These are phyloP conservation scores for Mycena alexandri DNA, from an alignment of 768 basidiomycete species.

Conservation along the genomic window DNA sequence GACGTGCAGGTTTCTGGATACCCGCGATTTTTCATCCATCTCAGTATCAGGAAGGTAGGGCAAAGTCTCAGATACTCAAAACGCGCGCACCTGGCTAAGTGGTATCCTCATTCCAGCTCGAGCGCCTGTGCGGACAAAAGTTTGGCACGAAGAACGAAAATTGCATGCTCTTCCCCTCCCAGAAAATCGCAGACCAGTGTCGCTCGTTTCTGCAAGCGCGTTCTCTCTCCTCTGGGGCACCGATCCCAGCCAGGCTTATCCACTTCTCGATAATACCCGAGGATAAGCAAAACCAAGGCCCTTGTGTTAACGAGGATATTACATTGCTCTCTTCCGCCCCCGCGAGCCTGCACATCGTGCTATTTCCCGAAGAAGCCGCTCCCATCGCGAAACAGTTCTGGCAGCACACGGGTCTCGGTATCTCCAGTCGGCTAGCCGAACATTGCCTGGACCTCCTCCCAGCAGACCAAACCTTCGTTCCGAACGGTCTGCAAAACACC, in stretches of 20 bases:
- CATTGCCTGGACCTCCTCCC: conserved; percentile 81
- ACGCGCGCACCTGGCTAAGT: no score
- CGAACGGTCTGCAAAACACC: conserved; percentile 35
- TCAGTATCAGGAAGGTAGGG: conserved; percentile 83
- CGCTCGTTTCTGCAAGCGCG: conserved; percentile 76
- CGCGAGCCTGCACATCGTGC: conserved; percentile 82
- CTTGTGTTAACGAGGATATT: conserved; percentile 43
- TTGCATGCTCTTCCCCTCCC: conserved; percentile 85
- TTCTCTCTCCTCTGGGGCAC: conserved; percentile 55
- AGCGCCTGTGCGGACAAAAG: conserved; percentile 78
- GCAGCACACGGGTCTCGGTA: conserved; percentile 94
- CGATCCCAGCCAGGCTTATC: conserved; percentile 67
- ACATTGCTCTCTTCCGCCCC: conserved; percentile 46
- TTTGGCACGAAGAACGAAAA: conserved; percentile 79
- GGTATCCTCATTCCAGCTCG: conserved; percentile 66
- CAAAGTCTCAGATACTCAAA: no score
- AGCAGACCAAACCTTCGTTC: conserved; percentile 50
- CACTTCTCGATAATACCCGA: conserved; percentile 81
- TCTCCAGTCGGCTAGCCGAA: conserved; percentile 90
- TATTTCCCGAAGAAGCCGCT: conserved; percentile 76
- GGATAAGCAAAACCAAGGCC: conserved; percentile 51
- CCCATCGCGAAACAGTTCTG: conserved; percentile 90
- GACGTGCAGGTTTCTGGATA: conserved; percentile 91
- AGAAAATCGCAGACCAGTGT: conserved; percentile 79
- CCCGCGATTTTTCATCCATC: conserved; percentile 94